Base-by-base conservation (phyloP, 345 rosid genomes). In the Salix exigua region DNA sequence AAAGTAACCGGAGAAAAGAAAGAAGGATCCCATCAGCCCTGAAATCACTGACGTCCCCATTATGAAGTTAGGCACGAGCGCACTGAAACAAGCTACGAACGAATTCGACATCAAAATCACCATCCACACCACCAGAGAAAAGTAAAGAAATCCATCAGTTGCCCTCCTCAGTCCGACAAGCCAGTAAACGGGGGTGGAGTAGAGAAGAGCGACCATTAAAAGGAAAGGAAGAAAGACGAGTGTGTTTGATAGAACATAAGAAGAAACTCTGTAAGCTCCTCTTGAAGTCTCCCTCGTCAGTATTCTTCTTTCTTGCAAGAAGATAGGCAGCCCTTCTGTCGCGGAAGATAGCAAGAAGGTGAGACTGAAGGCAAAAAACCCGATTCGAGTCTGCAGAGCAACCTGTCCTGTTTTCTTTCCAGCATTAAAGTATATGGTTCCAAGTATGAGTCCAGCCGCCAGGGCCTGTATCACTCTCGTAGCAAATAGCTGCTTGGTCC, bases 11-110 rank as follows among this genome's bases (percentile, higher is more conserved):
- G 97, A 94, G 46, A 94, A 94, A 9, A 94, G 91, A 78, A 94
- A 94, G 88, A 94, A 94, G 33, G 98, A 94, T 65, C 97, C 97
- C 90, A 94, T 89, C 18, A 94, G 84, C 31, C 98, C 97, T 38
- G 97, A 78, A 77, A 94, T 94, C 23, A 92, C 88, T 44, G 98
- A 94, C 70, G 90, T 92, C 55, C 97, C 98, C 97, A 90, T 91
- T 73, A 94, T 92, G 85, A 94, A 94, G 80, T 92, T 92, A 9
- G 96, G 98, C 72, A 92, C 97, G 14, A 94, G 91, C 11, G 94
- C 97, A 83, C 98, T 91, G 81, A 94, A 91, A 82, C 97, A 91
- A 19, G 95, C 91, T 25, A 92, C 97, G 25, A 94, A 91, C 7
- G 98, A 94, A 78, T 92, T 92, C 30, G 97, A 88, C 97, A 91